Percentiles rank a stretch among this genome's conserved stretches.
Evolutionary conservation across 176 grass and related monocot species (phyloP).

Genomic region (Neostapfia colusana): DNA sequence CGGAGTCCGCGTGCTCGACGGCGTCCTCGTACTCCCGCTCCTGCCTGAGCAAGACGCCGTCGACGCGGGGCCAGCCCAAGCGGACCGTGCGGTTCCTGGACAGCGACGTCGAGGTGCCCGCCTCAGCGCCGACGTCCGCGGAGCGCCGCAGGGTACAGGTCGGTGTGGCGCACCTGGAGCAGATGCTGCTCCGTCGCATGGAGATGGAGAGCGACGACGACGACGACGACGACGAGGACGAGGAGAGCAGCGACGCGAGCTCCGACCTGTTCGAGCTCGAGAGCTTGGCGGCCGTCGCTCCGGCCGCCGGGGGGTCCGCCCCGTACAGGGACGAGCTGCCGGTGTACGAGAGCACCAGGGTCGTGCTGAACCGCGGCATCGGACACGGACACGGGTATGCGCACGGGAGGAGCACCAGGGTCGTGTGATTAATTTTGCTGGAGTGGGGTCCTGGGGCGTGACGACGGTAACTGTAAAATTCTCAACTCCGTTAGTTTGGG

Average conservation of each 20-base stretch:
- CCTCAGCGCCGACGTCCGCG: too few relatives aligned
- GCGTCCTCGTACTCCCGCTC: slow-evolving; percentile 64
- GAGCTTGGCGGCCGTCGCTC: slow-evolving; percentile 50
- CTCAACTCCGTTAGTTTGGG: too few relatives aligned
- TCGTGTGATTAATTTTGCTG: slow-evolving; percentile 24
- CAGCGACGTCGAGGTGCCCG: slow-evolving; percentile 36
- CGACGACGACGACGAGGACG: slow-evolving; percentile 52
- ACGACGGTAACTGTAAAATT: slow-evolving; percentile 36
- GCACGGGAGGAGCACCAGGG: slow-evolving; percentile 36
- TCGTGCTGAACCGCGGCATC: slow-evolving; percentile 55
- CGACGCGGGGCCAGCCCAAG: slow-evolving; percentile 51
- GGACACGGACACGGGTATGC: slow-evolving; percentile 36
- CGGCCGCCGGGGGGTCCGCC: neutral
- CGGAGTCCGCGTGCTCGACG: slow-evolving; percentile 66
- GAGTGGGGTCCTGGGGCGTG: too few relatives aligned
- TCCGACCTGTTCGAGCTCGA: slow-evolving; percentile 98
- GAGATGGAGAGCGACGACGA: slow-evolving; percentile 74
- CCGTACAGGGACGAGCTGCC: slow-evolving; percentile 77
- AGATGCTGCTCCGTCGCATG: slow-evolving; percentile 58
- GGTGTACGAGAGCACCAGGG: slow-evolving; percentile 89
- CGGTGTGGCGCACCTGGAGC: slow-evolving; percentile 53
- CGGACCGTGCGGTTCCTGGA: slow-evolving; percentile 82
- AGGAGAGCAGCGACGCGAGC: slow-evolving; percentile 85
- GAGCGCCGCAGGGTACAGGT: slow-evolving; percentile 41
- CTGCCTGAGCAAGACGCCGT: slow-evolving; percentile 93